These are phyloP conservation scores for Dictyostelium firmibasis DNA, from an alignment of 78 protist genomes.

Conservation along the genomic window DNA sequence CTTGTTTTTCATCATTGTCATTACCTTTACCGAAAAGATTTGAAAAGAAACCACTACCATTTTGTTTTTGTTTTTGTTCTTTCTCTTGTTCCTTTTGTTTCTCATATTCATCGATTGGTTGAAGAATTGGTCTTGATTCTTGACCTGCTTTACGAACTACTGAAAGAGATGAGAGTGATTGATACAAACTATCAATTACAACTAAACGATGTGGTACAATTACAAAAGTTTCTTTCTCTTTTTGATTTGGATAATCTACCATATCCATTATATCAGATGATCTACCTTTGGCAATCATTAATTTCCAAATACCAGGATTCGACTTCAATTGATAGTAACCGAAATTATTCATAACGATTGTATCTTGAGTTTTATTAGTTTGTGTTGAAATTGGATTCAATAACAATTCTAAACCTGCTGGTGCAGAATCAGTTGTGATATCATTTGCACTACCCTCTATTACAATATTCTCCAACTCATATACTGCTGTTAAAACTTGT, in stretches of 20 bases:
- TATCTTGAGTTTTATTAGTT: slow-evolving; percentile 25
- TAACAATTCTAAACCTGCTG: slow-evolving; percentile 38
- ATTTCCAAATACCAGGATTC: slow-evolving; percentile 88
- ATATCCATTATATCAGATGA: slow-evolving; percentile 9
- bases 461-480: slow-evolving; percentile 48
- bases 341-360: slow-evolving; percentile 76
- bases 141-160: slow-evolving; percentile 31
- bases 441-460: slow-evolving; percentile 57
- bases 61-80: not conserved
- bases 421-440: slow-evolving; percentile 1
- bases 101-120: slow-evolving; percentile 30
- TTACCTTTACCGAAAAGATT: not conserved
- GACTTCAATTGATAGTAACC: slow-evolving; percentile 95
- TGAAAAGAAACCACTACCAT: not conserved
- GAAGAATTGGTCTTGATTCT: slow-evolving; percentile 25
- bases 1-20: slow-evolving; percentile 13
- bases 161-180: not conserved
- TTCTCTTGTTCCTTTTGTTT: not conserved
- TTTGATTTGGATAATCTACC: not conserved
- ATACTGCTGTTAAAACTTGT: slow-evolving; percentile 41
- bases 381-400: not conserved
- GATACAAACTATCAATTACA: not conserved
- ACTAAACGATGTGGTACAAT: slow-evolving; percentile 7
- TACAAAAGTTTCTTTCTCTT: not conserved
- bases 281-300: slow-evolving; percentile 43